Conservation (phyloP, 192 early-diverging fungal genomes). For the Coemansia nantahalensis region DNA sequence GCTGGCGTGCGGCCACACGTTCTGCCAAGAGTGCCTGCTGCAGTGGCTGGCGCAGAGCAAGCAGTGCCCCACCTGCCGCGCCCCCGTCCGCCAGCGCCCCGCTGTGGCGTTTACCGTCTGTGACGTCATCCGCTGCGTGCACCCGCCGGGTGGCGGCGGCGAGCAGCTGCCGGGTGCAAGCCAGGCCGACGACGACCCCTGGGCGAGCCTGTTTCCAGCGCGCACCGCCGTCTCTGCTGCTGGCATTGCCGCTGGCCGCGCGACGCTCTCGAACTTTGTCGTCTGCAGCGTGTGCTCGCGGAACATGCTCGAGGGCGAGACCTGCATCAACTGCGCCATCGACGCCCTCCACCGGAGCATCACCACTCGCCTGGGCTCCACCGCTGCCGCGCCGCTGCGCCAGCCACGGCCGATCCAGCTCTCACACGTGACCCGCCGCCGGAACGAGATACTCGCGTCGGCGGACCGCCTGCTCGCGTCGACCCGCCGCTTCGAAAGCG, state of each 20-base stretch:
- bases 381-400: neutral
- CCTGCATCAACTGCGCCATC: slow-evolving; percentile 4
- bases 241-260: neutral
- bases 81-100: slow-evolving; percentile 24
- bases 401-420: slow-evolving; percentile 4
- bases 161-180: neutral
- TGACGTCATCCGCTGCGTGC: slow-evolving; percentile 19
- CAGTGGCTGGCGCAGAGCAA: slow-evolving; percentile 35
- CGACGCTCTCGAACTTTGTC: neutral
- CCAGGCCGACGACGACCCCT: slow-evolving; percentile 4
- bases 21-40: slow-evolving; percentile 38
- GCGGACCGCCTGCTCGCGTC: slow-evolving; percentile 5
- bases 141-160: neutral
- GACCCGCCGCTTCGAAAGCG: neutral
- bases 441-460: neutral
- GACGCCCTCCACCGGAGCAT: slow-evolving; percentile 1
- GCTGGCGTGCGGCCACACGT: slow-evolving; percentile 49
- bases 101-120: slow-evolving; percentile 21
- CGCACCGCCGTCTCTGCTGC: neutral
- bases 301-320: neutral
- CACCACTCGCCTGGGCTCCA: neutral
- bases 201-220: slow-evolving; percentile 24
- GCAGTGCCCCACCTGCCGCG: slow-evolving; percentile 44
- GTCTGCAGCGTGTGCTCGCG: slow-evolving; percentile 4
- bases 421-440: slow-evolving; percentile 3